Percentiles rank a stretch among this genome's conserved stretches.
Conservation (phyloP, 2,329 filamentous ascomycete species). For the Pseudocercospora fijiensis region DNA sequence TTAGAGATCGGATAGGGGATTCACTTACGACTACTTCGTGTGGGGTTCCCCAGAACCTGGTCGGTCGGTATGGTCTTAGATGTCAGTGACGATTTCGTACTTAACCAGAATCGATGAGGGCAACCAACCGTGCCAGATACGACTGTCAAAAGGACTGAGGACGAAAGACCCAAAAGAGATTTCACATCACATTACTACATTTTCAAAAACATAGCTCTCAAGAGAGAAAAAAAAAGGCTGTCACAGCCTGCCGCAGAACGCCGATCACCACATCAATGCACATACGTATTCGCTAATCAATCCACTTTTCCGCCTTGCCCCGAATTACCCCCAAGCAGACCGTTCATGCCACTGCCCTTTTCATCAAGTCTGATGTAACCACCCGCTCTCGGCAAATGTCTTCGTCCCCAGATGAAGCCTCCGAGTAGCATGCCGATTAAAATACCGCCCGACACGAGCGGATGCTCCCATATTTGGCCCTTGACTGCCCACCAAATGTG, state of each 20-base stretch:
- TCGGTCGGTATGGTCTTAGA: no score
- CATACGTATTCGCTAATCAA: slow-evolving; percentile 2
- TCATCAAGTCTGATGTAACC: slow-evolving; percentile 47
- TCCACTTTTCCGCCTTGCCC: slow-evolving; percentile 22
- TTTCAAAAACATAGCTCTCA: not conserved
- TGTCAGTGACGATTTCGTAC: no score
- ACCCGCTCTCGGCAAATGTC: slow-evolving; percentile 33
- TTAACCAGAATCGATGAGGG: no score
- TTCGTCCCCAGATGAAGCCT: slow-evolving; percentile 32
- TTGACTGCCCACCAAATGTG: slow-evolving; percentile 61
- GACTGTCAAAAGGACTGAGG: no score
- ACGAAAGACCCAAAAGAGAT: not conserved
- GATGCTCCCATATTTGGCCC: slow-evolving; percentile 46
- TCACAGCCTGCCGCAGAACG: not conserved
- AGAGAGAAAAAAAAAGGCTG: not conserved
- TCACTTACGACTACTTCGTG: not conserved
- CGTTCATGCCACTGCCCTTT: slow-evolving; percentile 64
- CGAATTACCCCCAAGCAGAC: slow-evolving; percentile 59
- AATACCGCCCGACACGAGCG: slow-evolving; percentile 52
- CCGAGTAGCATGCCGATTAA: slow-evolving; percentile 52
- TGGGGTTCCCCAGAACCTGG: no score
- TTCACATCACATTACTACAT: not conserved
- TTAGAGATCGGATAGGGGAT: not conserved
- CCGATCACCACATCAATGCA: not conserved
- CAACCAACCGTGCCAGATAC: no score